Evolutionary conservation across 1,284 basidiomycete species (phyloP).

Genomic region (Fomes fomentarius): DNA sequence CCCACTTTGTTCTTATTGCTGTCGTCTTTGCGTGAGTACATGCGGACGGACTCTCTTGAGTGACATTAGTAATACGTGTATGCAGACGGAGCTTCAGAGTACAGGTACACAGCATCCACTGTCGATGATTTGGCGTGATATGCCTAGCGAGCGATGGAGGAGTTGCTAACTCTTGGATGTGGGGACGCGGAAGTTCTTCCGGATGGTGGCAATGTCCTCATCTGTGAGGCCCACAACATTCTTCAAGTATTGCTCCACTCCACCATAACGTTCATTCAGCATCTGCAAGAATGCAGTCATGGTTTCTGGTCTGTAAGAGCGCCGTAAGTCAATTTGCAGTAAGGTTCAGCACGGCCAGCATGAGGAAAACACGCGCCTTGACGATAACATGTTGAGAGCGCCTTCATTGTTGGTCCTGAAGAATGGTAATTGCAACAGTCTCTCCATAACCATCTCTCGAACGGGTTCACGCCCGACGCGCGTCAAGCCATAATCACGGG

Average conservation of each 20-base stretch:
- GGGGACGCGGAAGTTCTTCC: slow-evolving; percentile 56
- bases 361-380: slow-evolving; percentile 50
- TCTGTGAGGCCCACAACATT: slow-evolving; percentile 55
- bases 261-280: slow-evolving; percentile 63
- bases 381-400: slow-evolving; percentile 77
- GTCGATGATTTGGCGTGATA: slow-evolving; percentile 14
- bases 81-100: slow-evolving; percentile 8
- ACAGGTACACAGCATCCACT: slow-evolving; percentile 19
- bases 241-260: slow-evolving; percentile 66
- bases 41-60: not conserved
- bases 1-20: not conserved
- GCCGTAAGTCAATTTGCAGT: not conserved
- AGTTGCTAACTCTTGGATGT: slow-evolving; percentile 5
- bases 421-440: slow-evolving; percentile 67
- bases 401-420: slow-evolving; percentile 73
- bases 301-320: slow-evolving; percentile 57
- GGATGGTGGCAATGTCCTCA: slow-evolving; percentile 62
- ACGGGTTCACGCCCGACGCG: slow-evolving; percentile 77
- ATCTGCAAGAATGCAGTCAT: slow-evolving; percentile 70
- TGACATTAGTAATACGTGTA: slow-evolving; percentile 12
- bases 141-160: slow-evolving; percentile 4
- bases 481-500: slow-evolving; percentile 76
- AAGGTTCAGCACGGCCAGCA: not conserved
- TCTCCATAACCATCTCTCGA: slow-evolving; percentile 65
- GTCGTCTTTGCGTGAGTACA: not conserved